Base-by-base conservation (phyloP, 2,329 filamentous ascomycete species). In the Aspergillus sclerotialis region DNA sequence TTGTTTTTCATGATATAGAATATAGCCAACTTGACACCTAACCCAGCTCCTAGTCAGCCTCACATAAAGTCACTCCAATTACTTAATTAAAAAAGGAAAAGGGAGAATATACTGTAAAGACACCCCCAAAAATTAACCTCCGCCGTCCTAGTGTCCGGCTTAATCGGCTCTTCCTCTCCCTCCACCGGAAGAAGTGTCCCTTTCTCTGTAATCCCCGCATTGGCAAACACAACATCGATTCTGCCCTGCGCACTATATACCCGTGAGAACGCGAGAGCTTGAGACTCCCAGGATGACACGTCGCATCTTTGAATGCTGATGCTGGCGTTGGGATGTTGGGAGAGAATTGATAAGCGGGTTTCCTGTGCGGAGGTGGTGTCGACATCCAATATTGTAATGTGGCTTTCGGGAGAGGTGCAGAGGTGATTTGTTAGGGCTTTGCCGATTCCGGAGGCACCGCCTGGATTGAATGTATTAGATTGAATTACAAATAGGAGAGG, bases 1-100 rank as follows among this genome's bases (percentile, higher is more conserved):
- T 36, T 30, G 34, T 70, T 72, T 44, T 67, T 69, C 14, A 59
- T 55, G 53, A 75, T 67, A 39, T 75, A 75, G 42, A 73, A 62
- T 6, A 62, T 58, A 0, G 61, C 70, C 8, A 75, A 49, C 42
- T 72, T 70, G 15, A 72, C 60, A 6, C 68, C 69, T 73, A 21
- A n/a, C n/a, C n/a, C n/a, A n/a, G n/a, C n/a, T n/a, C n/a, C n/a
- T n/a, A n/a, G n/a, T n/a, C n/a, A n/a, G n/a, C n/a, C n/a, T n/a
- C n/a, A n/a, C n/a, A n/a, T n/a, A n/a, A n/a, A n/a, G n/a, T n/a
- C n/a, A n/a, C n/a, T n/a, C n/a, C n/a, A n/a, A n/a, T n/a, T n/a
- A n/a, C n/a, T n/a, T n/a, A n/a, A n/a, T n/a, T n/a, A n/a, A n/a
- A 9, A 1, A 13, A n/a, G 32, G 14, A 32, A 16, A 30, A 7